phyloP scores from a whole-genome alignment of 169 alveolate genomes.

The Plasmodium yoelii region DNA sequence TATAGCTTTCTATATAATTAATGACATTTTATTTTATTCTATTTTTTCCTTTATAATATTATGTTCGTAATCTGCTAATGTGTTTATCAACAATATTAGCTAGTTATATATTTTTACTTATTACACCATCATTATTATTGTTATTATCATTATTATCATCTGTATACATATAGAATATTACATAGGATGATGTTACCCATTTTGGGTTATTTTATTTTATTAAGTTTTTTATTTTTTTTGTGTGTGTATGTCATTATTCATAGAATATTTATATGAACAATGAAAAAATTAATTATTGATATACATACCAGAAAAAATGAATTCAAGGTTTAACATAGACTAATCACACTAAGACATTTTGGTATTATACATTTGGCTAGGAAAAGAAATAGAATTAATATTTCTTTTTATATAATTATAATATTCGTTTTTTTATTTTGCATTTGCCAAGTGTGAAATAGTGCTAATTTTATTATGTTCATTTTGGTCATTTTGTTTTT shows the following conservation, averaged over 20 bases:
- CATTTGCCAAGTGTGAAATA: too few species aligned
- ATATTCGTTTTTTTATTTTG: neutral
- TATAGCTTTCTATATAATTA: too few species aligned
- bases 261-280: too few species aligned
- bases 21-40: too few species aligned
- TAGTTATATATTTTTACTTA: conserved; percentile 22
- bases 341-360: neutral
- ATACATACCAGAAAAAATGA: too few species aligned
- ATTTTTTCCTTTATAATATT: neutral
- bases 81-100: conserved; percentile 36
- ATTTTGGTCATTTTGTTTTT: too few species aligned
- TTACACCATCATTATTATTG: conserved; percentile 15
- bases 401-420: conserved; percentile 66
- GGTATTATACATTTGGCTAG: conserved; percentile 8
- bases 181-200: neutral
- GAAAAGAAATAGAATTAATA: conserved; percentile 13
- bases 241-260: neutral
- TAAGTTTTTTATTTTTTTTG: neutral
- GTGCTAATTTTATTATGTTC: too few species aligned
- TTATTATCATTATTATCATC: conserved; percentile 17
- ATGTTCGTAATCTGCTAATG: conserved; percentile 27
- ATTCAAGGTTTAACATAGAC: too few species aligned
- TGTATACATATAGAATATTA: conserved; percentile 3
- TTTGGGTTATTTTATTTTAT: too few species aligned
- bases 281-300: too few species aligned